Conservation (phyloP, 768 basidiomycete species). For the Strobilomyces dryophilus region DNA sequence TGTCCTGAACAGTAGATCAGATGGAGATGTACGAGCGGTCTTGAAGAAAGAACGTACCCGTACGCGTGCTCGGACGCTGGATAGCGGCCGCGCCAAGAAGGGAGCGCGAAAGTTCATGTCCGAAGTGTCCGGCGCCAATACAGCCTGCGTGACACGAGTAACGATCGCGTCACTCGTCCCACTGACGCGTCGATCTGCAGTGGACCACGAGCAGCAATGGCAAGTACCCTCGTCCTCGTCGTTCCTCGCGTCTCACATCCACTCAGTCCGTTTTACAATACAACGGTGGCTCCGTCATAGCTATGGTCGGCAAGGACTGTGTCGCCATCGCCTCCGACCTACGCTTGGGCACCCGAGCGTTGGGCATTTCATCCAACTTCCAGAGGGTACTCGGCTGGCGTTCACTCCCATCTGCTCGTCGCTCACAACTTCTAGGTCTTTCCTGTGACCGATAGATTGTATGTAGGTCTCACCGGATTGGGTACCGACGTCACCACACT, state of each 20-base stretch:
- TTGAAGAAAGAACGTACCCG: conserved; percentile 13
- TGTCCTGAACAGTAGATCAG: conserved; percentile 37
- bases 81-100: conserved; percentile 8
- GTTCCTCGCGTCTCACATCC: not conserved
- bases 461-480: conserved; percentile 86
- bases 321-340: conserved; percentile 97
- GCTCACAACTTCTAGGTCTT: conserved; percentile 62
- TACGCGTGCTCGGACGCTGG: conserved; percentile 12
- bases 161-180: not conserved
- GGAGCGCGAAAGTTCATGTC: conserved; percentile 9
- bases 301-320: conserved; percentile 99
- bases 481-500: conserved; percentile 92
- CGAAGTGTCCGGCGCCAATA: not conserved
- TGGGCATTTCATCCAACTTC: conserved; percentile 88
- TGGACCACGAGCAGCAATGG: conserved; percentile 16
- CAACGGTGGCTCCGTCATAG: conserved; percentile 98
- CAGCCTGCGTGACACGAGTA: not conserved
- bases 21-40: not conserved
- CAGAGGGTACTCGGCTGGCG: conserved; percentile 67
- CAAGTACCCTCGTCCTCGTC: conserved; percentile 7
- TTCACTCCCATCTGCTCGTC: conserved; percentile 9
- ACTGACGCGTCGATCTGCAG: conserved; percentile 22
- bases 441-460: conserved; percentile 88
- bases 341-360: conserved; percentile 81
- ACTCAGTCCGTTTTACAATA: conserved; percentile 82